These are phyloP conservation scores for Pulveroboletus sp. DNA, from an alignment of 768 basidiomycete genomes.

Conservation along the genomic window DNA sequence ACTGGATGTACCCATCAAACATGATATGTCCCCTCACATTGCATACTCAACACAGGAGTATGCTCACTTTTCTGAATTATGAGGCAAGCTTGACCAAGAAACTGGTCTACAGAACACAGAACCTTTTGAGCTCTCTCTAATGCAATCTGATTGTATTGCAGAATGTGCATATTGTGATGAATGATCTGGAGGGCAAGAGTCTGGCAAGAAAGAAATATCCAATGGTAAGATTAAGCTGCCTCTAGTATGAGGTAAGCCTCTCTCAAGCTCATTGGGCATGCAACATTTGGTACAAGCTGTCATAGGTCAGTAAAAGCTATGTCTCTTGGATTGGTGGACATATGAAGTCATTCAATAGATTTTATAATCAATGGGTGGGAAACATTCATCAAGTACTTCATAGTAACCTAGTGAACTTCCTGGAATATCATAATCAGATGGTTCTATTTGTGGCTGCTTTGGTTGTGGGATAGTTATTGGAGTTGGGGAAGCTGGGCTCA, in stretches of 20 bases:
- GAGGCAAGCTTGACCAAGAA: background rate
- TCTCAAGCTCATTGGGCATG: background rate
- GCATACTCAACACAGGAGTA: background rate
- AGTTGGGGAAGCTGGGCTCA: too few relatives aligned
- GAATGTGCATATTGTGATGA: background rate
- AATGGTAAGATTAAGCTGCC: background rate
- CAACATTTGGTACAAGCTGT: too few relatives aligned
- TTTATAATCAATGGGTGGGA: too few relatives aligned
- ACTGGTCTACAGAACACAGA: background rate
- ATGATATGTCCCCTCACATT: background rate
- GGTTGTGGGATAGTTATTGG: too few relatives aligned
- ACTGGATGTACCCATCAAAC: too few relatives aligned
- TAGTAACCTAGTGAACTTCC: too few relatives aligned
- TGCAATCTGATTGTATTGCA: background rate
- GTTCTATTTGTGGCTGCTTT: too few relatives aligned
- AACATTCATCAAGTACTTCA: too few relatives aligned
- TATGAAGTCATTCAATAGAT: too few relatives aligned
- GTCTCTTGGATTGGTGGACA: too few relatives aligned
- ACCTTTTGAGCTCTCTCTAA: background rate
- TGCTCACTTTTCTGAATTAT: background rate
- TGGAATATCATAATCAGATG: too few relatives aligned
- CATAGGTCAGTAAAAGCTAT: too few relatives aligned
- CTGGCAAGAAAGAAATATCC: background rate
- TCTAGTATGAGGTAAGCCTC: background rate
- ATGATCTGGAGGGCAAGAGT: background rate